Percentiles rank a stretch among this genome's conserved stretches.
Evolutionary conservation across 805 yeast species (phyloP).

Genomic region (Cyberlindnera saturnus): DNA sequence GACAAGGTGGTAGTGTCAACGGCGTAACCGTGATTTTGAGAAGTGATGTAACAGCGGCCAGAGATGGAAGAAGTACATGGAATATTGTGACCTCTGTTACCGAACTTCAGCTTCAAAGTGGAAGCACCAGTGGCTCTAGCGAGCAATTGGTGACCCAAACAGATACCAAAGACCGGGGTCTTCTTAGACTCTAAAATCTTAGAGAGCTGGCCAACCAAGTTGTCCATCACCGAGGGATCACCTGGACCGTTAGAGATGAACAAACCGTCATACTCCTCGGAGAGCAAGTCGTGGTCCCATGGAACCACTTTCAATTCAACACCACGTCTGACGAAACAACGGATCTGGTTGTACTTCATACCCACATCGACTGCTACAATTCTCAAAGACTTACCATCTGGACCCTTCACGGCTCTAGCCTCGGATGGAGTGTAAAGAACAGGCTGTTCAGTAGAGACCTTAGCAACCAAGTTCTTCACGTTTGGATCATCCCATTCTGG

Average conservation of each 20-base stretch:
- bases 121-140: conserved; percentile 95
- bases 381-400: conserved; percentile 72
- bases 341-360: conserved; percentile 95
- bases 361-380: conserved; percentile 94
- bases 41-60: conserved; percentile 96
- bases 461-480: conserved; percentile 82
- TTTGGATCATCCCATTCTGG: conserved; percentile 96
- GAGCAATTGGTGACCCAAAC: conserved; percentile 95
- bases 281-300: conserved; percentile 81
- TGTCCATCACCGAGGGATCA: conserved; percentile 85
- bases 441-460: conserved; percentile 78
- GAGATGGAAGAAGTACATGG: conserved; percentile 87
- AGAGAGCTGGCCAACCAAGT: conserved; percentile 55
- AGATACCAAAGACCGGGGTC: conserved; percentile 95
- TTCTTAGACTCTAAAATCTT: conserved; percentile 55
- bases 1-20: conserved; percentile 77
- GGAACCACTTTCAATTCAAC: conserved; percentile 95
- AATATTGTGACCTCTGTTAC: conserved; percentile 99
- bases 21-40: conserved; percentile 98
- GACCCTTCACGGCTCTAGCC: conserved; percentile 46
- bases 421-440: conserved; percentile 67
- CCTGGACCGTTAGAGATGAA: conserved; percentile 99
- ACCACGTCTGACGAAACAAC: conserved; percentile 95
- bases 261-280: conserved; percentile 87
- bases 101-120: conserved; percentile 87